Conservation (phyloP, 768 basidiomycete species). For the Auricularia sp. region DNA sequence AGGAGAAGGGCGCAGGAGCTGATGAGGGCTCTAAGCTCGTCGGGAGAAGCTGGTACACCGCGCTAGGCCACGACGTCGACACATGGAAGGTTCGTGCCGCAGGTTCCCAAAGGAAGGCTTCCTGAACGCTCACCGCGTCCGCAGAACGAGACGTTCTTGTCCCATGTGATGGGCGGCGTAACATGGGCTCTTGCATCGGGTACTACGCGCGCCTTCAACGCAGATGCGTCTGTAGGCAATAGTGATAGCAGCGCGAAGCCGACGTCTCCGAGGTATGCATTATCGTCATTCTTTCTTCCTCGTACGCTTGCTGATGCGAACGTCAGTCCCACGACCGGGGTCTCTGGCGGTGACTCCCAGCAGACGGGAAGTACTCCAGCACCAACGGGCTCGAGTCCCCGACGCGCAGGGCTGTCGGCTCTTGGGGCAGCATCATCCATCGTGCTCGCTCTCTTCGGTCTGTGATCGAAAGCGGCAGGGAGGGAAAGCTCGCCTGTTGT, state of each 20-base stretch:
- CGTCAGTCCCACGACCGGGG: no score
- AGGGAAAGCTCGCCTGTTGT: no score
- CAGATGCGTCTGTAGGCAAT: slow-evolving; percentile 50
- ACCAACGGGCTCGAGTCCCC: background rate
- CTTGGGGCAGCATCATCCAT: background rate
- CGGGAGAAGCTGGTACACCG: slow-evolving; percentile 78
- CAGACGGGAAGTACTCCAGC: background rate
- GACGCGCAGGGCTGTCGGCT: background rate
- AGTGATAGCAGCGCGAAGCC: background rate
- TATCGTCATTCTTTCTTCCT: no score
- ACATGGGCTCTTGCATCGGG: slow-evolving; percentile 61
- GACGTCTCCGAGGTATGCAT: background rate
- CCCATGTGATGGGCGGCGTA: slow-evolving; percentile 67
- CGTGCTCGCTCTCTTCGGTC: background rate
- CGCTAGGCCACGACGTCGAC: slow-evolving; percentile 67
- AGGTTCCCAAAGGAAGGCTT: background rate
- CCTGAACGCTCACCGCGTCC: slow-evolving; percentile 5
- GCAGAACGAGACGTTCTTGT: slow-evolving; percentile 57
- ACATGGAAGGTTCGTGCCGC: slow-evolving; percentile 56
- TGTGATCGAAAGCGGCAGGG: background rate
- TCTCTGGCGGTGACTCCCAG: background rate
- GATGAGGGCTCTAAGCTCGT: slow-evolving; percentile 31
- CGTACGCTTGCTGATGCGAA: no score
- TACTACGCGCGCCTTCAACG: slow-evolving; percentile 59
- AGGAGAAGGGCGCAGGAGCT: slow-evolving; percentile 61